Evolutionary conservation across 345 rosid genomes (phyloP).

Genomic region (Iberis pinnata): DNA sequence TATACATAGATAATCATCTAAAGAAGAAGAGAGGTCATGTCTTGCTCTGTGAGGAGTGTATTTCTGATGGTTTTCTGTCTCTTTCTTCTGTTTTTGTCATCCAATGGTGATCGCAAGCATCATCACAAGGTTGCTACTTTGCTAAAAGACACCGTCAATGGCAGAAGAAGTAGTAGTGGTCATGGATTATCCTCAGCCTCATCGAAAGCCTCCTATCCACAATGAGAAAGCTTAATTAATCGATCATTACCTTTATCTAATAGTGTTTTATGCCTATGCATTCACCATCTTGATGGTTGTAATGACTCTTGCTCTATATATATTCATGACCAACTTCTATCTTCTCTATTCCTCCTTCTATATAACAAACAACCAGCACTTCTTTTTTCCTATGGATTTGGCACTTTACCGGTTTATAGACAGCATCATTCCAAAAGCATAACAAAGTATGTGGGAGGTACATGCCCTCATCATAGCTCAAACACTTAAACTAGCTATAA

Average conservation of each 20-base stretch:
- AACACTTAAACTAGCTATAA: background rate
- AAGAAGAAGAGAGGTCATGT: conserved; percentile 21
- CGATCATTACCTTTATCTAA: background rate
- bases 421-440: conserved; percentile 1
- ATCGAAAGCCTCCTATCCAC: conserved; percentile 89
- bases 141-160: background rate
- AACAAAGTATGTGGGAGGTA: background rate
- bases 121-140: conserved; percentile 23
- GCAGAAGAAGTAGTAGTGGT: conserved; percentile 36
- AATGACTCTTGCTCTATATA: conserved; percentile 23
- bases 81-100: conserved; percentile 25
- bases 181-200: conserved; percentile 88
- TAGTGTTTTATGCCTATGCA: conserved; percentile 26
- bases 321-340: conserved; percentile 10
- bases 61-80: conserved; percentile 11
- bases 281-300: conserved; percentile 33
- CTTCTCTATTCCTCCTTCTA: background rate
- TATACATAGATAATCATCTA: background rate
- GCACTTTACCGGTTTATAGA: background rate
- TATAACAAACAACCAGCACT: background rate
- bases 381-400: background rate
- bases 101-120: conserved; percentile 14
- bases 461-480: background rate
- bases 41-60: conserved; percentile 19
- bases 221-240: conserved; percentile 47